Conservation (phyloP, 2,329 filamentous ascomycete species). For the Magnaporthiopsis poae region DNA sequence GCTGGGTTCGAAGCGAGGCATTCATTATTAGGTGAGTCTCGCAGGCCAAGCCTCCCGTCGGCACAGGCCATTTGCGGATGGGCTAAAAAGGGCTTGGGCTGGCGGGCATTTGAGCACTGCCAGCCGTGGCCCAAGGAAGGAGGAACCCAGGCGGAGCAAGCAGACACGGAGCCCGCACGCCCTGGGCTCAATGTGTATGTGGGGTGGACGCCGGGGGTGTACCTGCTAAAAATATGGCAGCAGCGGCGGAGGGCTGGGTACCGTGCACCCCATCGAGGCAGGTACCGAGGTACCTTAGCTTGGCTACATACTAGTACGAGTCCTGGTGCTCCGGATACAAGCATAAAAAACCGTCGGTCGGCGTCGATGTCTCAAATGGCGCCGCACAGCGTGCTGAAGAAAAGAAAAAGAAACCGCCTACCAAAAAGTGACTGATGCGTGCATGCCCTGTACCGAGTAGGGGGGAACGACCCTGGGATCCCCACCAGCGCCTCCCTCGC, state of each 20-base stretch:
- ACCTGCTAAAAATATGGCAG: not conserved
- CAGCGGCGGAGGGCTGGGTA: not conserved
- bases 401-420: too few relatives aligned
- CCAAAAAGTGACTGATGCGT: not conserved
- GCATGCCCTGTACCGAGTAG: not conserved
- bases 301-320: too few relatives aligned
- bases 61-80: not conserved
- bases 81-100: not conserved
- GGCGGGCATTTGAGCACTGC: not conserved
- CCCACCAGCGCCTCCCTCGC: not conserved
- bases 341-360: not conserved
- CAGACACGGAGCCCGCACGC: not conserved
- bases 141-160: too few relatives aligned
- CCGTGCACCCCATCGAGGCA: not conserved
- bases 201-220: not conserved
- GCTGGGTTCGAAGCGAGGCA: not conserved
- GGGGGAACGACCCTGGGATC: not conserved
- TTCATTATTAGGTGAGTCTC: not conserved
- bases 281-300: not conserved
- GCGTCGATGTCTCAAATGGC: not conserved
- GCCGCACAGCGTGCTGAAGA: not conserved
- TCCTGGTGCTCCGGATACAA: not conserved
- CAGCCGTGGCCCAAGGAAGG: not conserved
- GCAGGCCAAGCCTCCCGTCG: not conserved
- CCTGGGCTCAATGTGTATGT: not conserved